Percentiles rank a stretch among this genome's conserved stretches.
Conservation (phyloP, 306 rosid genomes). For the Begonia peltatifolia region DNA sequence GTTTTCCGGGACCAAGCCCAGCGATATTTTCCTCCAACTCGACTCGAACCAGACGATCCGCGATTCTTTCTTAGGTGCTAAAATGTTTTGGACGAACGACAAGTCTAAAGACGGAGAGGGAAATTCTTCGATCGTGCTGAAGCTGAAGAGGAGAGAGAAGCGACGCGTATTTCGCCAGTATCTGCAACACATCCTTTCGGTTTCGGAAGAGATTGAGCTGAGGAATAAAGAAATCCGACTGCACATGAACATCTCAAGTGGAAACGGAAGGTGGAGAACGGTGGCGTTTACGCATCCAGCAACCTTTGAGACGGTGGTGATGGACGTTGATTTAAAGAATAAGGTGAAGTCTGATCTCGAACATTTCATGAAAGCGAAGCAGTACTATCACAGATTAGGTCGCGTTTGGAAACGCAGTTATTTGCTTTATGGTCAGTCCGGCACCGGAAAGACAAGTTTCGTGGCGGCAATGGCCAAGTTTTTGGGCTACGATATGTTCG, state of each 20-base stretch:
- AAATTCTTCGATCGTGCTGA: conserved; percentile 25
- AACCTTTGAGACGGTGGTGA: conserved; percentile 55
- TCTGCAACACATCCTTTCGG: conserved; percentile 64
- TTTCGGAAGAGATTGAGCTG: conserved; percentile 54
- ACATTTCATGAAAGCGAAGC: conserved; percentile 63
- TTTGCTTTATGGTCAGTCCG: conserved; percentile 64
- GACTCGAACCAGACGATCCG: conserved; percentile 35
- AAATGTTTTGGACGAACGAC: conserved; percentile 43
- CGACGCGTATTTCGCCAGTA: conserved; percentile 72
- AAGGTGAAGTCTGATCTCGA: conserved; percentile 70
- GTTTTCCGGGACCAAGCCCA: conserved; percentile 53
- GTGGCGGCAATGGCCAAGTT: conserved; percentile 83
- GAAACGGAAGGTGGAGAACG: conserved; percentile 44
- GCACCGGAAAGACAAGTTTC: conserved; percentile 80
- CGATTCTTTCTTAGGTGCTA: conserved; percentile 67
- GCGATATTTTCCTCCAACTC: conserved; percentile 56
- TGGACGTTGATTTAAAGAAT: conserved; percentile 61
- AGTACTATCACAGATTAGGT: conserved; percentile 67
- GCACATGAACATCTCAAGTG: conserved; percentile 23
- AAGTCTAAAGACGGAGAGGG: conserved; percentile 9
- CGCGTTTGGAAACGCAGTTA: conserved; percentile 94
- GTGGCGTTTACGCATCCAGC: conserved; percentile 71
- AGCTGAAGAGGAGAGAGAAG: conserved; percentile 50
- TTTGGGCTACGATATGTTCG: conserved; percentile 65
- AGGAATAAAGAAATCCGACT: conserved; percentile 40